phyloP scores from a whole-genome alignment of 2,329 filamentous ascomycete species.

The Ophiostoma sp. region DNA sequence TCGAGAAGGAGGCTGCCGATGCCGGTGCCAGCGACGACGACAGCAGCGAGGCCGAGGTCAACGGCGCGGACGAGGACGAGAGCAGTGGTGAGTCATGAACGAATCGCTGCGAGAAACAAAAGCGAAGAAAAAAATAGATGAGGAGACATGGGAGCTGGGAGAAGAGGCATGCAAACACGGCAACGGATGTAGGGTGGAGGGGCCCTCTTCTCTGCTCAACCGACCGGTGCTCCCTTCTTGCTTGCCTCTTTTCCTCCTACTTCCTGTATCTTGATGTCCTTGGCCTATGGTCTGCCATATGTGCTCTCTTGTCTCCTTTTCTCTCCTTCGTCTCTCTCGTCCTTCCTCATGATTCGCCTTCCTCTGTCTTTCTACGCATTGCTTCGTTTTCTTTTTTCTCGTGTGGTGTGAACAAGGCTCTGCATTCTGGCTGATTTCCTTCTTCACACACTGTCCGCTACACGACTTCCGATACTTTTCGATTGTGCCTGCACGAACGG shows the following conservation, averaged over 20 bases:
- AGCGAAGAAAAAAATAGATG: not conserved
- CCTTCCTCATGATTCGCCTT: not conserved
- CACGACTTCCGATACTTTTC: not conserved
- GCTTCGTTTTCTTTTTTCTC: not conserved
- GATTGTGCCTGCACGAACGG: not conserved
- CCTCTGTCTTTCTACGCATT: not conserved
- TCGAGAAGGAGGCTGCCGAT: constrained; percentile 15
- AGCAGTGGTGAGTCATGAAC: constrained; percentile 16
- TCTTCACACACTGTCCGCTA: not conserved
- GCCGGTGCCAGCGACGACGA: constrained; percentile 10
- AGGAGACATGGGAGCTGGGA: not conserved
- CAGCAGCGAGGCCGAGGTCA: constrained; percentile 20
- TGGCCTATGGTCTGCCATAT: not conserved
- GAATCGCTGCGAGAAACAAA: not conserved
- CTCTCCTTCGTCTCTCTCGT: not conserved
- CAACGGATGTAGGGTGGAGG: not conserved
- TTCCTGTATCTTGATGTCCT: not conserved
- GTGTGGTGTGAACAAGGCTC: not conserved
- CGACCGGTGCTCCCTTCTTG: not conserved
- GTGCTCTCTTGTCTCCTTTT: not conserved
- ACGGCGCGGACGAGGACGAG: constrained; percentile 23
- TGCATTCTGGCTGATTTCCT: not conserved
- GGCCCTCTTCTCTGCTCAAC: not conserved
- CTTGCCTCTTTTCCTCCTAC: not conserved
- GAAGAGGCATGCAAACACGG: not conserved